Conservation (phyloP, 2,329 filamentous ascomycete genomes). For the Paecilomyces sp. region DNA sequence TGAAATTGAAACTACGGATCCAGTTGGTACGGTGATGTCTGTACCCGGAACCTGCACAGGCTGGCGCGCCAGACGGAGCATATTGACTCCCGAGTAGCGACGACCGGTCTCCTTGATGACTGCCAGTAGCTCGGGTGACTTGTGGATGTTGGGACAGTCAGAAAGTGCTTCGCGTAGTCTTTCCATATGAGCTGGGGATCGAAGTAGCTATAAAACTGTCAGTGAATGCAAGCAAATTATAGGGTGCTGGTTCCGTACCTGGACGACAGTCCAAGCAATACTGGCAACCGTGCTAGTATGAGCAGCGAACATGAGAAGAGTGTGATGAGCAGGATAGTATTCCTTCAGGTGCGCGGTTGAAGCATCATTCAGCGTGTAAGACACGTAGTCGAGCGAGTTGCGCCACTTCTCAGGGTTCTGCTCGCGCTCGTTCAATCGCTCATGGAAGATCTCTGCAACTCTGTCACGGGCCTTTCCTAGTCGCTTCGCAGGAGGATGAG, state of each 20-base stretch:
- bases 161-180: conserved; percentile 7
- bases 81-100: conserved; percentile 8
- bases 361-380: conserved; percentile 9
- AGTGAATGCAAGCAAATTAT: background rate
- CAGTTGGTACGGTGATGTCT: conserved; percentile 6
- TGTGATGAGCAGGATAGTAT: conserved; percentile 9
- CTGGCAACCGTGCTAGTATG: conserved; percentile 10
- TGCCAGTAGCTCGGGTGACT: conserved; percentile 7
- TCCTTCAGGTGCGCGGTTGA: conserved; percentile 9
- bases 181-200: conserved; percentile 4
- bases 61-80: conserved; percentile 7
- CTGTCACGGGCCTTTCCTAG: conserved; percentile 6
- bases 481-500: conserved; percentile 6
- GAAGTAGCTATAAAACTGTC: conserved; percentile 5
- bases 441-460: conserved; percentile 7
- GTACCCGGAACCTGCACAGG: conserved; percentile 5
- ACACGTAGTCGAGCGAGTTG: conserved; percentile 9
- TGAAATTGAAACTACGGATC: conserved; percentile 8
- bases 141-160: conserved; percentile 4
- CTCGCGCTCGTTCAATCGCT: conserved; percentile 7
- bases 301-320: conserved; percentile 10
- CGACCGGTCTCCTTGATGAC: conserved; percentile 10
- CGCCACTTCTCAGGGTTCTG: conserved; percentile 8
- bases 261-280: conserved; percentile 10
- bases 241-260: background rate